phyloP scores from a whole-genome alignment of 768 basidiomycete genomes.

The Amanita brunnescens region DNA sequence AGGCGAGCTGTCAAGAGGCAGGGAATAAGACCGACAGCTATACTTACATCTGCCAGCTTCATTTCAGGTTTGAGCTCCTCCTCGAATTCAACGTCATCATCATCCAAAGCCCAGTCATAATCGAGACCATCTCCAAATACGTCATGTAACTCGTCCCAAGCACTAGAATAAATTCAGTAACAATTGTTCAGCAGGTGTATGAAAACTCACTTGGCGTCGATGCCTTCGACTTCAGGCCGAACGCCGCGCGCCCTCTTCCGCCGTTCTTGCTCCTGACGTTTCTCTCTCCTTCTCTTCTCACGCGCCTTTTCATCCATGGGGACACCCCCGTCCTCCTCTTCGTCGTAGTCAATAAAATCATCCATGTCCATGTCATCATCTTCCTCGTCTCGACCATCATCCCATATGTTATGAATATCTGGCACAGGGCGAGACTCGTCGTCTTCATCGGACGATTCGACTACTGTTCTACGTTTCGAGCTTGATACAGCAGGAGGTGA shows the following conservation, averaged over 20 bases:
- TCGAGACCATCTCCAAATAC: conserved; percentile 96
- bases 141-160: conserved; percentile 93
- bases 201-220: conserved; percentile 68
- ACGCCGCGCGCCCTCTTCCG: conserved; percentile 54
- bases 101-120: conserved; percentile 90
- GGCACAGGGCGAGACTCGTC: conserved; percentile 50
- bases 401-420: conserved; percentile 73
- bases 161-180: conserved; percentile 36
- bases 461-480: conserved; percentile 47
- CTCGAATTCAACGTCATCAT: conserved; percentile 49
- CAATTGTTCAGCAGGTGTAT: not conserved
- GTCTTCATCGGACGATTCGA: conserved; percentile 75
- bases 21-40: conserved; percentile 8
- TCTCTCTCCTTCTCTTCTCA: conserved; percentile 64
- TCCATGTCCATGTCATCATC: conserved; percentile 71
- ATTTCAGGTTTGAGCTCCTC: conserved; percentile 61
- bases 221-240: conserved; percentile 60
- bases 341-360: conserved; percentile 76
- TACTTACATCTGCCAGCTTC: conserved; percentile 73
- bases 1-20: conserved; percentile 5
- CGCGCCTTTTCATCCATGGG: conserved; percentile 69
- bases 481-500: conserved; percentile 59
- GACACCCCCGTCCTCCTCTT: conserved; percentile 65
- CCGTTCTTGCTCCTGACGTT: conserved; percentile 58
- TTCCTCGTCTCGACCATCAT: conserved; percentile 68